These are phyloP conservation scores for Chlorencoelia australis DNA, from an alignment of 2,329 filamentous ascomycete species.

Conservation along the genomic window DNA sequence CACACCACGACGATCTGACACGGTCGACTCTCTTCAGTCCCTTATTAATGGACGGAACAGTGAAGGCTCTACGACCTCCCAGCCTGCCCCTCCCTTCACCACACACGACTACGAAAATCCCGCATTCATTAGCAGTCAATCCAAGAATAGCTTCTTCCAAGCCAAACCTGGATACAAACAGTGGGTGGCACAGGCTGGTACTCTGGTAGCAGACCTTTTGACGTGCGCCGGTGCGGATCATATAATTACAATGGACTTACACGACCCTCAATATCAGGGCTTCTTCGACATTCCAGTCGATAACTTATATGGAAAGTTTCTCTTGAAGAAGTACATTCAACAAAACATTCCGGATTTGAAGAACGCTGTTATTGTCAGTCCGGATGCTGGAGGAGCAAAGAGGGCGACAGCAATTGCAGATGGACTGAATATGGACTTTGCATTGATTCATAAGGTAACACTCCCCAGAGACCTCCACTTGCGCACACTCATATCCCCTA, in stretches of 20 bases:
- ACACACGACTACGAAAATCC: slow-evolving; percentile 57
- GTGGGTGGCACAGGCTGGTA: slow-evolving; percentile 97
- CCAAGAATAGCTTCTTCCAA: slow-evolving; percentile 51
- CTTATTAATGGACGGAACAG: slow-evolving; percentile 19
- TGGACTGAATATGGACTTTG: slow-evolving; percentile 86
- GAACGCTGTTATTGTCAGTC: slow-evolving; percentile 86
- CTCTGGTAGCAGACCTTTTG: slow-evolving; percentile 84
- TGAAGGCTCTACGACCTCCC: slow-evolving; percentile 17
- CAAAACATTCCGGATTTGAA: slow-evolving; percentile 71
- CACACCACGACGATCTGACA: slow-evolving; percentile 26
- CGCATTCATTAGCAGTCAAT: slow-evolving; percentile 37
- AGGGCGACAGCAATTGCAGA: slow-evolving; percentile 92
- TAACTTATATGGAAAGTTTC: slow-evolving; percentile 80
- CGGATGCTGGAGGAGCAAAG: slow-evolving; percentile 94
- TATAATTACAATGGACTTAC: slow-evolving; percentile 94
- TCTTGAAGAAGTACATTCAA: slow-evolving; percentile 63
- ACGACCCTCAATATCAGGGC: slow-evolving; percentile 93
- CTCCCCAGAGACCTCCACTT: slow-evolving; percentile 21
- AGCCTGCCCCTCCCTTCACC: slow-evolving; percentile 33
- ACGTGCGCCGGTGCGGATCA: slow-evolving; percentile 95
- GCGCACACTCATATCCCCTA: slow-evolving; percentile 33
- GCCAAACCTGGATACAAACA: slow-evolving; percentile 92
- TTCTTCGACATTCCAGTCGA: slow-evolving; percentile 99
- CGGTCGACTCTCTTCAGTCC: slow-evolving; percentile 32
- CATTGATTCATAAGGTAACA: slow-evolving; percentile 90